Percentiles rank a stretch among this genome's conserved stretches.
These are phyloP conservation scores for Alternaria rosae DNA, from an alignment of 2,329 filamentous ascomycete genomes.

Conservation along the genomic window DNA sequence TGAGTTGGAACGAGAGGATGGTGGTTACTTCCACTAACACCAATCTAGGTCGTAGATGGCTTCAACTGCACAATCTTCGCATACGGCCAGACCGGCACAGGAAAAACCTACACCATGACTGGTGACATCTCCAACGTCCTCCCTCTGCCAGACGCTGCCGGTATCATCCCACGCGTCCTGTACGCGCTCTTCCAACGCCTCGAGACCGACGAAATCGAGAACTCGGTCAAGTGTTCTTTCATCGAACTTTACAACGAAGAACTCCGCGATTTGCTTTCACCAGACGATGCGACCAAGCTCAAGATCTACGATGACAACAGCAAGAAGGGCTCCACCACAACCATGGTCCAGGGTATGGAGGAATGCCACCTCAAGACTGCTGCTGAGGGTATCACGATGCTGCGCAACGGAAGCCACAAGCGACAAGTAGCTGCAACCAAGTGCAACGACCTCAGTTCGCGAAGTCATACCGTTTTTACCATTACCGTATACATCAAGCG, in stretches of 20 bases:
- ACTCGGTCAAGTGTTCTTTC: slow-evolving; percentile 95
- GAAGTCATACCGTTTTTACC: slow-evolving; percentile 97
- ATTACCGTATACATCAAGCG: slow-evolving; percentile 91
- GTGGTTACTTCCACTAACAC: slow-evolving; percentile 12
- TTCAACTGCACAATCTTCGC: slow-evolving; percentile 99
- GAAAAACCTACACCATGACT: slow-evolving; percentile 99
- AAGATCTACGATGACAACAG: slow-evolving; percentile 93
- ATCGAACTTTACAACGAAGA: slow-evolving; percentile 99
- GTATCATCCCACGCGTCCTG: slow-evolving; percentile 91
- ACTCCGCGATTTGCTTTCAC: slow-evolving; percentile 83
- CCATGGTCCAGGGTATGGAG: slow-evolving; percentile 96
- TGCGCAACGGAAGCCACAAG: slow-evolving; percentile 89
- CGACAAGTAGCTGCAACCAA: slow-evolving; percentile 99
- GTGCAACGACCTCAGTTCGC: slow-evolving; percentile 96
- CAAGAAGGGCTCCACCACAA: slow-evolving; percentile 83
- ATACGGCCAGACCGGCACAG: slow-evolving; percentile 96
- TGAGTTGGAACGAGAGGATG: slow-evolving; percentile 48
- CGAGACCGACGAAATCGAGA: slow-evolving; percentile 77
- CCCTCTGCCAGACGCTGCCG: slow-evolving; percentile 86
- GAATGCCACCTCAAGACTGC: slow-evolving; percentile 91
- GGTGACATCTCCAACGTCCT: slow-evolving; percentile 95
- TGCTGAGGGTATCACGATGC: slow-evolving; percentile 82
- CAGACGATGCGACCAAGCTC: slow-evolving; percentile 82
- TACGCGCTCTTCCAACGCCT: slow-evolving; percentile 87
- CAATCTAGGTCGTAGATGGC: slow-evolving; percentile 79